Conservation (phyloP, 176 grass and related monocot species). For the Phragmites australis region DNA sequence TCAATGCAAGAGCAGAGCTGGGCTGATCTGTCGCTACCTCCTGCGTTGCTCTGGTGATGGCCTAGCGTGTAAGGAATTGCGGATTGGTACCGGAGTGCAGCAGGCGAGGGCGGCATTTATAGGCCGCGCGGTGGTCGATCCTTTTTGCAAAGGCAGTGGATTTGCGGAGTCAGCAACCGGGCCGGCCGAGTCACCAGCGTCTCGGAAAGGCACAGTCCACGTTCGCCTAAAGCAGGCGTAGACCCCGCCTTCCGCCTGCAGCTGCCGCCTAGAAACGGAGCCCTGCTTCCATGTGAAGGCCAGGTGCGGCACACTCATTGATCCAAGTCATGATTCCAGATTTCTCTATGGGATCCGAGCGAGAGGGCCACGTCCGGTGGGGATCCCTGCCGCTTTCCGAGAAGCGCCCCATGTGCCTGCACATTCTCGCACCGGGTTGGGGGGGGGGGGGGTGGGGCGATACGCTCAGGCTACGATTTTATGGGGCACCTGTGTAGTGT, state of each 20-base stretch:
- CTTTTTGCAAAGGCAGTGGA: conserved; percentile 43
- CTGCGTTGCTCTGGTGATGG: background rate
- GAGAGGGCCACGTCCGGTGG: conserved; percentile 30
- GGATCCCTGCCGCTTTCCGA: conserved; percentile 43
- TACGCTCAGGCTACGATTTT: background rate
- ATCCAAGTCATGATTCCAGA: conserved; percentile 35
- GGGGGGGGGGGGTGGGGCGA: conserved; percentile 14
- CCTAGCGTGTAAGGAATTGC: conserved; percentile 49
- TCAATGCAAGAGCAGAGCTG: background rate
- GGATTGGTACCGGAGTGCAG: conserved; percentile 50
- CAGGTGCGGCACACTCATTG: conserved; percentile 48
- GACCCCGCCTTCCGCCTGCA: background rate
- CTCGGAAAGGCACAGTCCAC: conserved; percentile 53
- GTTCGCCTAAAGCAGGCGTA: conserved; percentile 41
- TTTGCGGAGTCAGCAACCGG: conserved; percentile 55
- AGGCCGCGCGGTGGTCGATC: conserved; percentile 20
- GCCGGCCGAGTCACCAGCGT: conserved; percentile 46
- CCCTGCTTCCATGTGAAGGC: conserved; percentile 28
- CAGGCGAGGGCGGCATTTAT: conserved; percentile 25
- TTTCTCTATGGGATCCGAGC: conserved; percentile 21
- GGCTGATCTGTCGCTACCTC: background rate
- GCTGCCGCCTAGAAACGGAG: background rate
- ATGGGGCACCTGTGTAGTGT: background rate
- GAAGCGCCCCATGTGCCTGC: conserved; percentile 61
- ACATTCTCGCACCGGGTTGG: conserved; percentile 46